Evolutionary conservation across 495 filamentous ascomycete genomes (phyloP), one percentile per base, ranked within the genome.

Genomic region (Aspergillus saccharolyticus): DNA sequence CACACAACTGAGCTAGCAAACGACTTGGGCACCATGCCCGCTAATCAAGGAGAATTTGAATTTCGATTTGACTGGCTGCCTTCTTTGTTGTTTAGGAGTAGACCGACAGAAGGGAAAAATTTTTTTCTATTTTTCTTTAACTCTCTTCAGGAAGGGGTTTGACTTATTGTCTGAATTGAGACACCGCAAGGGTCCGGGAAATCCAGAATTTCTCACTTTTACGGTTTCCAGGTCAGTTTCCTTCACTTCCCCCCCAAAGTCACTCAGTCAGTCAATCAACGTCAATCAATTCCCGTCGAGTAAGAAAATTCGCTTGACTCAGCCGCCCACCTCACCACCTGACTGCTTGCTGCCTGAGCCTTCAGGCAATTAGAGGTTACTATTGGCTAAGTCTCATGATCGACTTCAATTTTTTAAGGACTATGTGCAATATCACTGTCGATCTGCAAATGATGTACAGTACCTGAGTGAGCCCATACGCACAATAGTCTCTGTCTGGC

Each of bases 1-100:
- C 60, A 63, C 53, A 66, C 56, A 56, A 53, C 42, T 42, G 54
- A 50, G 44, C 54, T 57, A 54, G 57, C 57, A 54, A 53, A 56
- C 62, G 64, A 59, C 66, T 69, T 71, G 66, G 66, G 70, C 61
- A 75, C 70, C 73, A 75, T 75, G 64, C 72, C 72, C 70, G 65
- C 63, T 53, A 56, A 51, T 39, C 10, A 39, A 39, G 7, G 33
- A 10, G 12, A 47, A 16, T 52, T 42, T 42, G 15, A 18, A n/a
- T n/a, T n/a, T n/a, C n/a, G n/a, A n/a, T n/a, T 49, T 43, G n/a
- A 22, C 0, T 17, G 46, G 17, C 24, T 46, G 39, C 47, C 24
- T 19, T 19, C 22, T n/a, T 16, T 42, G 20, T 20, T 42, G 17
- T n/a, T 24, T 14, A 4, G 4, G 47, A n/a, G 28, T n/a, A 49